phyloP scores from a whole-genome alignment of 305 asterid species.

The Solanum hybrid region DNA sequence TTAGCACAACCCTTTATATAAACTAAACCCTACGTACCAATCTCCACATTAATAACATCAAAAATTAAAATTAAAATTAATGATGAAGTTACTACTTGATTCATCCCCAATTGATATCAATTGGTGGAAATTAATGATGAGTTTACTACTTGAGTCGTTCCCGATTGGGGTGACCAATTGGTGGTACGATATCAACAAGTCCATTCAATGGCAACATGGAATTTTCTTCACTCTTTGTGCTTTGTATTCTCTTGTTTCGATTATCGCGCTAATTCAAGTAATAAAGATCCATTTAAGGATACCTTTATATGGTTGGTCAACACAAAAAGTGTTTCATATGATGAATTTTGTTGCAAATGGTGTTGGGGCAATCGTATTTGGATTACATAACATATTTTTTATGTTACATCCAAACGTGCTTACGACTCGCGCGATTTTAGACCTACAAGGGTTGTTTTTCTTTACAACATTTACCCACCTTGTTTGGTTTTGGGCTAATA shows the following conservation, averaged over 20 bases:
- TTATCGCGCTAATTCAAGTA: constrained; percentile 72
- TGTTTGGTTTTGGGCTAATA: constrained; percentile 88
- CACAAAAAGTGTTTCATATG: constrained; percentile 91
- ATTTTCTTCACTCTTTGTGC: constrained; percentile 76
- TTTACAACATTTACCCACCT: constrained; percentile 84
- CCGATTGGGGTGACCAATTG: constrained; percentile 32
- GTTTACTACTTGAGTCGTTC: constrained; percentile 36
- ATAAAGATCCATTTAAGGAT: constrained; percentile 77
- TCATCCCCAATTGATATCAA: no score
- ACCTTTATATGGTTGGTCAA: constrained; percentile 97
- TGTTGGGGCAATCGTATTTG: constrained; percentile 77
- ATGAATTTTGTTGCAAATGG: constrained; percentile 92
- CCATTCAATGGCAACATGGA: constrained; percentile 78
- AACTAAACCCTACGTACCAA: not conserved
- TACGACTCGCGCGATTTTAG: constrained; percentile 45
- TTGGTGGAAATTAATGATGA: constrained; percentile 27
- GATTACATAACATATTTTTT: constrained; percentile 62
- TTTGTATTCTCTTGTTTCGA: constrained; percentile 57
- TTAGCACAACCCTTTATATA: not conserved
- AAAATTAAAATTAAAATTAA: no score
- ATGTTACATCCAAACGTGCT: constrained; percentile 69
- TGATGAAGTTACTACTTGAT: not conserved
- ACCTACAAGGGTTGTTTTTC: constrained; percentile 80
- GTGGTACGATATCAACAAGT: constrained; percentile 86
- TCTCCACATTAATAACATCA: not conserved